Evolutionary conservation across 169 alveolate species (phyloP).

Genomic region (Eimeria necatrix): DNA sequence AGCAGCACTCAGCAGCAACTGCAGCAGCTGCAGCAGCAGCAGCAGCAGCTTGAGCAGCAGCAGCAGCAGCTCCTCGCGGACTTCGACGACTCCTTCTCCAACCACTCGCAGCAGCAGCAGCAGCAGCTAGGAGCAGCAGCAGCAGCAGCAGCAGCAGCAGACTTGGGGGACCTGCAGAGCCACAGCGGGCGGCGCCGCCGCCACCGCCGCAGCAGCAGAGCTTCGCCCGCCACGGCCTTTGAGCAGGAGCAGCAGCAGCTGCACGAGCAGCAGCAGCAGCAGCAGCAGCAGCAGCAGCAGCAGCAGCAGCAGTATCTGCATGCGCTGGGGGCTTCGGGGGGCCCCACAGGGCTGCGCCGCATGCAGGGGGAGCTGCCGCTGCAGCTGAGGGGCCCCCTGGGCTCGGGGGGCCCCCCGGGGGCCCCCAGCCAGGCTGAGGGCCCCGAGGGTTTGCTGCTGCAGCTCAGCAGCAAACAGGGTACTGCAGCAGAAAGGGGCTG

Average conservation of each 20-base stretch:
- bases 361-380: not conserved
- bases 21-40: too few relatives aligned
- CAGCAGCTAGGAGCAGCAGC: conserved; percentile 23
- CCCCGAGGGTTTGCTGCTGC: not conserved
- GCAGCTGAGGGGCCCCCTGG: not conserved
- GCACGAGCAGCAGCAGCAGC: not conserved
- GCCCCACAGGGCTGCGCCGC: not conserved
- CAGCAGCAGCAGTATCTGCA: conserved; percentile 27
- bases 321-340: not conserved
- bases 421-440: not conserved
- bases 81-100: conserved; percentile 22
- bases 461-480: not conserved
- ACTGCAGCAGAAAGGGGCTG: not conserved
- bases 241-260: not conserved
- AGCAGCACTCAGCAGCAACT: not conserved
- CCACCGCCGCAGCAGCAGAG: conserved; percentile 52
- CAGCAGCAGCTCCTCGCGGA: conserved; percentile 29
- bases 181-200: conserved; percentile 4
- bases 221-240: not conserved
- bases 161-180: not conserved
- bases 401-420: not conserved
- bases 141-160: conserved; percentile 34
- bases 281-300: conserved; percentile 33
- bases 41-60: conserved; percentile 52
- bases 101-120: conserved; percentile 3